Conservation (phyloP, 2,329 filamentous ascomycete species). For the Elsinoe batatas region DNA sequence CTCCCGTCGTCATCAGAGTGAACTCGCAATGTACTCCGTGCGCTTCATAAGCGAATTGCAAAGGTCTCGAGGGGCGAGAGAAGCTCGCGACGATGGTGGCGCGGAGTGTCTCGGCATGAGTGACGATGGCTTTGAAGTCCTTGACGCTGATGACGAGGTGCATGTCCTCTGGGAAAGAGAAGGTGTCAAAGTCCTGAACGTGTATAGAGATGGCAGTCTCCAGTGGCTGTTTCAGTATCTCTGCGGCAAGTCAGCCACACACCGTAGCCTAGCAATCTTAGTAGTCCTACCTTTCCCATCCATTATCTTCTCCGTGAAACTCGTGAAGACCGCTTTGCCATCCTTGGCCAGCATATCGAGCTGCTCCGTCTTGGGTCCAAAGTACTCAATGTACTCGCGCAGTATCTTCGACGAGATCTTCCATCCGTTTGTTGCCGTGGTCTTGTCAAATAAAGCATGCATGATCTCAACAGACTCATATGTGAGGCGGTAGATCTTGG, state of each 20-base stretch:
- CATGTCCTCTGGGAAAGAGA: slow-evolving; percentile 62
- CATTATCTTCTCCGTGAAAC: slow-evolving; percentile 69
- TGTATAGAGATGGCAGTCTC: slow-evolving; percentile 72
- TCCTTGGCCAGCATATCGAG: slow-evolving; percentile 67
- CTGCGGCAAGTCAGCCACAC: slow-evolving; percentile 31
- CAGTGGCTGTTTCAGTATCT: slow-evolving; percentile 68
- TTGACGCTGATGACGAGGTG: slow-evolving; percentile 76
- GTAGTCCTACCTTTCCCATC: slow-evolving; percentile 49
- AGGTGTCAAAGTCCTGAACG: slow-evolving; percentile 65
- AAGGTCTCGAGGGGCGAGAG: slow-evolving; percentile 59
- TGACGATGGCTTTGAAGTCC: slow-evolving; percentile 69
- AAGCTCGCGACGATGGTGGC: slow-evolving; percentile 59
- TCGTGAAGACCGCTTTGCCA: slow-evolving; percentile 62
- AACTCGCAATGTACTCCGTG: slow-evolving; percentile 65
- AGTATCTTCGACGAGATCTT: slow-evolving; percentile 59
- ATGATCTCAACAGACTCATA: slow-evolving; percentile 67
- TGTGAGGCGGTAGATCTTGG: slow-evolving; percentile 65
- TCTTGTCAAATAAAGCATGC: slow-evolving; percentile 63
- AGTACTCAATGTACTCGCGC: slow-evolving; percentile 69
- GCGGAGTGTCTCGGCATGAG: slow-evolving; percentile 61
- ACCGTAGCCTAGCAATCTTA: background rate
- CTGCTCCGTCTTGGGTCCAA: slow-evolving; percentile 69
- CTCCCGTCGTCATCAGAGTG: slow-evolving; percentile 72
- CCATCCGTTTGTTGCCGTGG: slow-evolving; percentile 60
- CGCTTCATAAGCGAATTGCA: slow-evolving; percentile 61